Evolutionary conservation across 2,329 filamentous ascomycete genomes (phyloP).

Genomic region (Neocucurbitaria cava): DNA sequence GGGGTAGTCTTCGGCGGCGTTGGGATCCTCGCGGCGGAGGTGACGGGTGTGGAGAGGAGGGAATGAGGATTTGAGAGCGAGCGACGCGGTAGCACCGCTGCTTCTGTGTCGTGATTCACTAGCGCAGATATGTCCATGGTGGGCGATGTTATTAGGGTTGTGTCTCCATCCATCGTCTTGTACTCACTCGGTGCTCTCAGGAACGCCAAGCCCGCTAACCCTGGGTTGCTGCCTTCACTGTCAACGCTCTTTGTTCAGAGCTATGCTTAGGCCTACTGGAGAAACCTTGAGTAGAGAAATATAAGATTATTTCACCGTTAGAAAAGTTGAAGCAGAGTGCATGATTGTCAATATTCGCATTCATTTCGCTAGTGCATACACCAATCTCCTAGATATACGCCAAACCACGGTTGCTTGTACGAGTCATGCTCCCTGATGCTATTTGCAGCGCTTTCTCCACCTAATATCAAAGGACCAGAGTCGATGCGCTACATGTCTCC

Average conservation of each 20-base stretch:
- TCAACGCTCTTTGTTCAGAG: neutral
- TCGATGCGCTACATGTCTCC: slow-evolving; percentile 9
- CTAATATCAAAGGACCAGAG: slow-evolving; percentile 20
- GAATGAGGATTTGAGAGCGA: slow-evolving; percentile 39
- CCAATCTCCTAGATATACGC: slow-evolving; percentile 25
- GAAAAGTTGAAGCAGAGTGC: neutral
- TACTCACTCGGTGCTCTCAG: slow-evolving; percentile 13
- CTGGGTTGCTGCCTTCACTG: neutral
- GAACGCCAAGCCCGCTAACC: slow-evolving; percentile 16
- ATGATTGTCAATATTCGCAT: slow-evolving; percentile 15
- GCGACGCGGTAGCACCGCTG: slow-evolving; percentile 39
- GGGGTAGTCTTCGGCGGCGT: slow-evolving; percentile 30
- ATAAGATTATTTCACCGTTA: neutral
- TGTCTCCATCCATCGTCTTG: slow-evolving; percentile 24
- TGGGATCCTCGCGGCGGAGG: slow-evolving; percentile 37
- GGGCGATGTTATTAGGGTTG: slow-evolving; percentile 33
- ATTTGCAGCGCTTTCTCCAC: slow-evolving; percentile 21
- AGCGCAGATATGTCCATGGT: slow-evolving; percentile 47
- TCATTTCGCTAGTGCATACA: slow-evolving; percentile 32
- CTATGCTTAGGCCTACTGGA: neutral
- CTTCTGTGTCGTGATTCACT: slow-evolving; percentile 42
- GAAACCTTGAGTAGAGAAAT: neutral
- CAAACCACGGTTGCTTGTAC: slow-evolving; percentile 28
- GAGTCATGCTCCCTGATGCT: slow-evolving; percentile 30
- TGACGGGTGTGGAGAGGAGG: slow-evolving; percentile 31